Base-by-base conservation (phyloP, 2,329 filamentous ascomycete species). In the Pestalotiopsis sp. region DNA sequence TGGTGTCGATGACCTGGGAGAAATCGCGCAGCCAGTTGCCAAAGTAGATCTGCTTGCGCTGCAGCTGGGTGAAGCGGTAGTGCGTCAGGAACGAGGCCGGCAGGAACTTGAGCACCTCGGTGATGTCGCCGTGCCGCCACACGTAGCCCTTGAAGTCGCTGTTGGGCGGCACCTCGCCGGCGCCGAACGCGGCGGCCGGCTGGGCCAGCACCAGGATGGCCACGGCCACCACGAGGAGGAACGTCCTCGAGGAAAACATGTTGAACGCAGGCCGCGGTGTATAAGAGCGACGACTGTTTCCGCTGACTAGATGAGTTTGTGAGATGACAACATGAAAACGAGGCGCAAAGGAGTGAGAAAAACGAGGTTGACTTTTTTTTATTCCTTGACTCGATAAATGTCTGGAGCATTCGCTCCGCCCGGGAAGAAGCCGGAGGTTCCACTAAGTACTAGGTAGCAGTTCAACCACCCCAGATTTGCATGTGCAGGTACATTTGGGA, bases 1-100 rank as follows among this genome's bases (percentile, higher is more conserved):
- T 86, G 36, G 84, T 83, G 75, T 88, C 86, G 67, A 88, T 83
- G 70, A 86, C 85, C 79, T 88, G 81, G 14, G 75, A 84, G 75
- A 87, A 88, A 74, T 87, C 85, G 67, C 85, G 82, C 39, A 78
- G 69, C 80, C 81, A 81, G 71, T 82, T 82, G 69, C 83, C 83
- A 76, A 84, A 84, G 62, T 82, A 82, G 20, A 82, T 76, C 69
- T 79, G 77, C 62, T 79, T 78, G 36, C 80, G 76, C 70, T 82
- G 77, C 2, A 82, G 73, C 61, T 78, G 74, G 0, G 80, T 81
- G 73, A 82, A 82, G 66, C 79, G 76, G 68, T 80, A 75, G 20
- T 77, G 73, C 1, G 80, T 82, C 59, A 80, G 64, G 70, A 82
- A 80, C 72, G 78, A 80, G 7, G 73, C 75, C 4, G 80, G 80